Percentiles rank a stretch among this genome's conserved stretches.
These are phyloP conservation scores for Bondarzewia mesenterica DNA, from an alignment of 1,284 basidiomycete genomes.

Conservation along the genomic window DNA sequence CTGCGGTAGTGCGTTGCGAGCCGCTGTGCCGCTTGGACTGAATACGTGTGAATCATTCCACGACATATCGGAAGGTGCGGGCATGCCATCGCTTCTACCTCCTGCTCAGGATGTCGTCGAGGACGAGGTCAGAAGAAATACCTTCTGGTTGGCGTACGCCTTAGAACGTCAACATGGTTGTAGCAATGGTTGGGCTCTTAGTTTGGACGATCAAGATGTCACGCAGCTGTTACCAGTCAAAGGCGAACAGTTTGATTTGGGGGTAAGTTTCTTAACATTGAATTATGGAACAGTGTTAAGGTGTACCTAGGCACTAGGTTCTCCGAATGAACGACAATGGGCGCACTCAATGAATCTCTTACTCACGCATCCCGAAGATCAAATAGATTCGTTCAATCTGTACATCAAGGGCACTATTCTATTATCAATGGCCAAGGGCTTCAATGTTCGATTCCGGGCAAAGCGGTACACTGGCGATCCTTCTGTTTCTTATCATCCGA, in stretches of 20 bases:
- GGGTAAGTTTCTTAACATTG: conserved; percentile 32
- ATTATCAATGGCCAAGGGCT: conserved; percentile 62
- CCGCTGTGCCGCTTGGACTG: conserved; percentile 55
- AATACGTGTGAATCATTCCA: conserved; percentile 65
- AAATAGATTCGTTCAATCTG: conserved; percentile 67
- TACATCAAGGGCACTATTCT: conserved; percentile 65
- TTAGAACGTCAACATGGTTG: conserved; percentile 54
- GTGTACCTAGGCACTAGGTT: neutral
- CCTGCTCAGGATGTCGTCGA: conserved; percentile 53
- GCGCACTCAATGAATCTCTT: conserved; percentile 53
- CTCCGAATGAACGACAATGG: conserved; percentile 48
- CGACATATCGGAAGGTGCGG: conserved; percentile 44
- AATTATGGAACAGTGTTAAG: neutral
- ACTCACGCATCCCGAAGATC: conserved; percentile 40
- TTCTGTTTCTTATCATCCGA: conserved; percentile 22
- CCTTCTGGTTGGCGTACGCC: conserved; percentile 67
- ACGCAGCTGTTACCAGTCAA: conserved; percentile 62
- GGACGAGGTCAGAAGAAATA: conserved; percentile 62
- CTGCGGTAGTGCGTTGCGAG: conserved; percentile 48
- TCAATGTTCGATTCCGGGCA: conserved; percentile 59
- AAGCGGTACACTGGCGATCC: conserved; percentile 49
- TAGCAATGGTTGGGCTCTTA: conserved; percentile 63
- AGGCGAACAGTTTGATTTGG: conserved; percentile 50
- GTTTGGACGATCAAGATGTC: conserved; percentile 64
- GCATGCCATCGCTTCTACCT: conserved; percentile 48